phyloP scores from a whole-genome alignment of 768 basidiomycete genomes.

The Saitozyma sp. region DNA sequence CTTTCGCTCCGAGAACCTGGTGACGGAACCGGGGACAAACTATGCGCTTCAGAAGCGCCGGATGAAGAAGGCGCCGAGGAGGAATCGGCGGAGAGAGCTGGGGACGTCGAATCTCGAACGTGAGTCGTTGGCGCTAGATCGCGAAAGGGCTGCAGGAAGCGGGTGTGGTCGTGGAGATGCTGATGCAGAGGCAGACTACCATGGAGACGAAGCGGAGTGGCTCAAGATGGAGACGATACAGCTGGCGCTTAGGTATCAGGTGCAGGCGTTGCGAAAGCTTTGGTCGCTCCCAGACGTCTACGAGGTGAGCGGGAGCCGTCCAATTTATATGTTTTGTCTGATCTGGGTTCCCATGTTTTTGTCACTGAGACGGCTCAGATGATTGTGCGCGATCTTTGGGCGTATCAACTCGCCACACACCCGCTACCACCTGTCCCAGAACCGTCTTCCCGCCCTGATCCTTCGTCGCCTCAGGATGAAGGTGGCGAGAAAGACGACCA shows the following conservation, averaged over 20 bases:
- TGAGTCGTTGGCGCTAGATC: slow-evolving; percentile 46
- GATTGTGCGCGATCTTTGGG: slow-evolving; percentile 50
- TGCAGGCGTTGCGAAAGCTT: slow-evolving; percentile 50
- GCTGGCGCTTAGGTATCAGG: slow-evolving; percentile 73
- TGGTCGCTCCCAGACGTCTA: slow-evolving; percentile 43
- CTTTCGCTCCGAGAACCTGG: slow-evolving; percentile 76
- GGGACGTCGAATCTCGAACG: slow-evolving; percentile 64
- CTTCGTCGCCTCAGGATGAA: neutral
- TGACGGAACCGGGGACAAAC: slow-evolving; percentile 65
- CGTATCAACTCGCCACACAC: slow-evolving; percentile 42
- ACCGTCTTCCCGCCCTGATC: neutral
- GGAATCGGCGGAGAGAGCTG: slow-evolving; percentile 59
- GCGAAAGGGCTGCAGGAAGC: neutral
- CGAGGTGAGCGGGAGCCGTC: slow-evolving; percentile 31
- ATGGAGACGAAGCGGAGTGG: slow-evolving; percentile 73
- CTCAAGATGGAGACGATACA: slow-evolving; percentile 84
- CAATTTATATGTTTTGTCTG: neutral
- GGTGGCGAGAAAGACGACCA: slow-evolving; percentile 2
- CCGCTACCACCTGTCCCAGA: slow-evolving; percentile 26
- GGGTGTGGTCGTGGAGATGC: neutral
- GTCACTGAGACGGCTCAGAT: slow-evolving; percentile 21
- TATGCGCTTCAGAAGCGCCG: slow-evolving; percentile 68
- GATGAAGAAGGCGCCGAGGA: slow-evolving; percentile 57
- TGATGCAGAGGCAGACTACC: slow-evolving; percentile 65
- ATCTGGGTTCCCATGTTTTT: neutral